Percentiles rank a stretch among this genome's conserved stretches.
phyloP scores from a whole-genome alignment of 2,329 filamentous ascomycete species.

The Elsinoe ampelina region DNA sequence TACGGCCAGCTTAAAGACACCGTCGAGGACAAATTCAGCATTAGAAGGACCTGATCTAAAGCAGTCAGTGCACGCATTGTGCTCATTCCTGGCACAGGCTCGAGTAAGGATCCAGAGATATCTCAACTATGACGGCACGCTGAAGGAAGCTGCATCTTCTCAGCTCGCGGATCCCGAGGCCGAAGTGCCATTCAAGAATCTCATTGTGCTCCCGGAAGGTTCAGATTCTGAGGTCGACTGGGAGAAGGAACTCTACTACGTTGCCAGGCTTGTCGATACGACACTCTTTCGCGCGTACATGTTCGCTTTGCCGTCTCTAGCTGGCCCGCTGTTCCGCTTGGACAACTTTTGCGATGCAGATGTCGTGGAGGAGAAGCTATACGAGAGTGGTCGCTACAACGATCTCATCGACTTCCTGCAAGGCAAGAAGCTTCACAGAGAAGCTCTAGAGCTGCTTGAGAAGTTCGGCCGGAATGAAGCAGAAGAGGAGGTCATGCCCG shows the following conservation, averaged over 20 bases:
- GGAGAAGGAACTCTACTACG: conserved; percentile 61
- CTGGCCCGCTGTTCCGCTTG: conserved; percentile 83
- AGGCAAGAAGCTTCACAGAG: conserved; percentile 83
- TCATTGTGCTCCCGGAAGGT: conserved; percentile 28
- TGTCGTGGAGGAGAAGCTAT: conserved; percentile 85
- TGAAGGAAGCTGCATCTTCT: conserved; percentile 41
- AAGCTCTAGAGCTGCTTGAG: conserved; percentile 72
- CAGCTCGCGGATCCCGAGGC: conserved; percentile 37
- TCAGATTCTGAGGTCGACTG: conserved; percentile 44
- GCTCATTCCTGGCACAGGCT: conserved; percentile 80
- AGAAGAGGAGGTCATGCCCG: conserved; percentile 37
- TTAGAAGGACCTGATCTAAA: conserved; percentile 76
- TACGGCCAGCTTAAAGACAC: conserved; percentile 44
- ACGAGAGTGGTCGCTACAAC: conserved; percentile 79
- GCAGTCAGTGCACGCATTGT: conserved; percentile 70
- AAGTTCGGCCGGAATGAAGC: conserved; percentile 60
- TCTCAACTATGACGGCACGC: conserved; percentile 48
- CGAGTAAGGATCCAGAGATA: conserved; percentile 55
- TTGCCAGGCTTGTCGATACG: conserved; percentile 81
- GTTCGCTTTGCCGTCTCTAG: conserved; percentile 77
- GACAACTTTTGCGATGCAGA: conserved; percentile 95
- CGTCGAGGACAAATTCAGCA: conserved; percentile 30
- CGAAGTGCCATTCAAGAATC: conserved; percentile 33
- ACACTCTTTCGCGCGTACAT: conserved; percentile 92
- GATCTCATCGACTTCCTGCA: conserved; percentile 97